phyloP scores from a whole-genome alignment of 306 rosid genomes.

The Fragaria nilgerrensis region DNA sequence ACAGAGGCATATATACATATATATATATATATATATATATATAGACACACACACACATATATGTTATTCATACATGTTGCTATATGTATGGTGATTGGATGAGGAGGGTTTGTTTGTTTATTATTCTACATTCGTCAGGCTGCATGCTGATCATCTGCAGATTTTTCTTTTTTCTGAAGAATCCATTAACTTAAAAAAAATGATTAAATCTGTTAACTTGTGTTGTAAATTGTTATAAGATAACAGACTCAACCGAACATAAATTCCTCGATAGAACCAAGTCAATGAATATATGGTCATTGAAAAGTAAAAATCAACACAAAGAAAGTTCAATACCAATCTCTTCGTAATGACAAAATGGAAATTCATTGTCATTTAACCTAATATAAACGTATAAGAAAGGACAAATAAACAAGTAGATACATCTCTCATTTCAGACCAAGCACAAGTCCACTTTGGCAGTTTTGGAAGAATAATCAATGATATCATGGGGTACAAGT shows the following conservation, averaged over 20 bases:
- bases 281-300: neutral
- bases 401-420: neutral
- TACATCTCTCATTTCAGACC: neutral
- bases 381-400: too few species aligned
- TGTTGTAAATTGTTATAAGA: neutral
- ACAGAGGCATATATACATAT: neutral
- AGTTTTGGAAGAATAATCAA: neutral
- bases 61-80: too few species aligned
- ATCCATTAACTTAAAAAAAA: neutral
- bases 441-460: neutral
- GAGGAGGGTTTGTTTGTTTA: neutral
- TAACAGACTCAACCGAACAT: neutral
- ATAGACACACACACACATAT: too few species aligned
- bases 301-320: neutral
- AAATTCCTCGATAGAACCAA: neutral
- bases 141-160: too few species aligned
- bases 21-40: too few species aligned
- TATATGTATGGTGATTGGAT: too few species aligned
- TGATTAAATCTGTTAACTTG: too few species aligned
- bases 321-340: neutral
- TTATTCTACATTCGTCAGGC: neutral
- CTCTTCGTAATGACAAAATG: neutral
- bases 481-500: neutral
- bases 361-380: neutral
- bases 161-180: neutral